Evolutionary conservation across 2,329 filamentous ascomycete species (phyloP), one percentile per base, ranked within the genome.

Genomic region (Nannizziopsis arthrosporioides): DNA sequence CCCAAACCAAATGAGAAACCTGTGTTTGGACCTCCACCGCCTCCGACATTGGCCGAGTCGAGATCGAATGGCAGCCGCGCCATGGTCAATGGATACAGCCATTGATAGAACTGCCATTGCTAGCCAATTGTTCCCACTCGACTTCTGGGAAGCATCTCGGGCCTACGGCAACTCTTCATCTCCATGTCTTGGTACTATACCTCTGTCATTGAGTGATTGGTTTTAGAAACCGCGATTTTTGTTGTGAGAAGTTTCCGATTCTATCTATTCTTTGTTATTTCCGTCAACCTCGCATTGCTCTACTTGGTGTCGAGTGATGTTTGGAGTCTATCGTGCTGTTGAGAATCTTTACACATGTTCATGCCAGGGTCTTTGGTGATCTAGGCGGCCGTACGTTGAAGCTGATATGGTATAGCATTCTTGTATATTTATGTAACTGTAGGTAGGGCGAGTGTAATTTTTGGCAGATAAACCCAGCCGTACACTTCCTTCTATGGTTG

Each of bases 11-110:
- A 61, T 41, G 62, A 64, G 43, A 69, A 68, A 53, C 68, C 68
- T 19, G 65, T 71, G 35, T 71, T 70, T 51, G 68, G 68, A 34
- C 71, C 72, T 17, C 72, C 72, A 19, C 73, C 72, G 14, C 74
- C 74, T 8, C 73, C 73, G 8, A 71, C 70, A 35, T 67, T 73
- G 34, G 57, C 69, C 42, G 65, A 71, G 56, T 60, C 65, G n/a
- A 66, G 67, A 53, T 61, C 68, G 39, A 72, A 73, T 50, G 68
- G 69, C 42, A 70, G 63, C 48, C 62, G 64, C 51, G 57, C 63
- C 22, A 59, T 68, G 45, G 58, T 71, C 36, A 72, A 73, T 57
- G 70, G 70, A 51, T 63, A 65, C 44, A 61, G 58, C 52, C 61
- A 62, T 54, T 60, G 51, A 54, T 31, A 3, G 8, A 19, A 39